phyloP scores from a whole-genome alignment of 352 stramenopile species.

The Pythium grandisporangium region DNA sequence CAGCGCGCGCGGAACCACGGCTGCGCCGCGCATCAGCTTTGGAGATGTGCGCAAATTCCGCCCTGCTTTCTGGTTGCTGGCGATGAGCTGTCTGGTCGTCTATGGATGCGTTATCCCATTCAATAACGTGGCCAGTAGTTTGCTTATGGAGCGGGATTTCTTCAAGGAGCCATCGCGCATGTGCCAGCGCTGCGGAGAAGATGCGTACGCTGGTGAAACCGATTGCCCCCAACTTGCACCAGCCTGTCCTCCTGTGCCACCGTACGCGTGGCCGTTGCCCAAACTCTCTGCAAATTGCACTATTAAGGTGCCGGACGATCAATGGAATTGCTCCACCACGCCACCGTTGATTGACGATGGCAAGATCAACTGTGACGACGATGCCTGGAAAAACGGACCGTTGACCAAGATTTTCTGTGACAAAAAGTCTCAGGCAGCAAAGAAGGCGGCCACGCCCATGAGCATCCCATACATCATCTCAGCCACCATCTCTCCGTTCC shows the following conservation, averaged over 20 bases:
- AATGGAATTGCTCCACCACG: constrained; percentile 39
- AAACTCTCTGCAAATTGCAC: constrained; percentile 64
- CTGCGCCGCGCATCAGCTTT: constrained; percentile 48
- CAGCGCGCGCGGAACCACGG: constrained; percentile 12
- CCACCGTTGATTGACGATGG: constrained; percentile 55
- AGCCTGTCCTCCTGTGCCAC: constrained; percentile 51
- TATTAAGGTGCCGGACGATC: constrained; percentile 47
- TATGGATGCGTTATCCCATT: constrained; percentile 93
- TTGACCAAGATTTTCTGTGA: constrained; percentile 48
- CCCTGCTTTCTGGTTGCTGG: constrained; percentile 85
- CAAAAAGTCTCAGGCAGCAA: constrained; percentile 49
- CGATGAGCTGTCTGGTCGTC: constrained; percentile 86
- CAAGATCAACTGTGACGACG: constrained; percentile 72
- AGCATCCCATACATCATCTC: constrained; percentile 91
- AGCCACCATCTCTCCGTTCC: constrained; percentile 79
- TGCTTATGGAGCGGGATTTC: constrained; percentile 89
- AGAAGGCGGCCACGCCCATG: constrained; percentile 81
- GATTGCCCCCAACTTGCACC: constrained; percentile 40
- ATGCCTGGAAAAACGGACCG: constrained; percentile 56
- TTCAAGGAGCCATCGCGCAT: constrained; percentile 48
- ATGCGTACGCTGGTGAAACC: constrained; percentile 34
- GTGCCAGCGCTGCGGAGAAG: constrained; percentile 48
- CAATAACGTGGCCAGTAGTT: constrained; percentile 89
- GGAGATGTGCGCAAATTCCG: constrained; percentile 73
- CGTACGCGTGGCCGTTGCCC: constrained; percentile 65